Conservation (phyloP, 2,329 filamentous ascomycete species). For the Trichoderma sp. region DNA sequence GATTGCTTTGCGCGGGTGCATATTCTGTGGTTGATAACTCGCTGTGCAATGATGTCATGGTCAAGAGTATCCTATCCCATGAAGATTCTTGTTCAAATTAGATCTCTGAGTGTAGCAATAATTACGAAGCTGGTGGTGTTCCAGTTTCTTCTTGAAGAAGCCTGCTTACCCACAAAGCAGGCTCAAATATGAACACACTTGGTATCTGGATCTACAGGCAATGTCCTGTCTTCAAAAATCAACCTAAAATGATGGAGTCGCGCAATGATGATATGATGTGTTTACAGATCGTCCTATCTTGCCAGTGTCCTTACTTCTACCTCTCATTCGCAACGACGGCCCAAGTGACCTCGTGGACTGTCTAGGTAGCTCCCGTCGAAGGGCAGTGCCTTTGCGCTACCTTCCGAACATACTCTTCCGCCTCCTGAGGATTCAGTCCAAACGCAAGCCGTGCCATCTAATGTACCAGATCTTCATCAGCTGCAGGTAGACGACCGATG, state of each 20-base stretch:
- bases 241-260: not conserved
- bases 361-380: no score
- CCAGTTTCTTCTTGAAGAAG: not conserved
- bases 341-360: no score
- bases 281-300: no score
- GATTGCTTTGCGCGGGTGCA: not conserved
- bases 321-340: no score
- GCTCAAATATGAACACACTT: not conserved
- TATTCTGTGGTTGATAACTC: not conserved
- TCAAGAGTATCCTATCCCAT: not conserved
- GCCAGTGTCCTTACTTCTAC: no score
- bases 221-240: not conserved
- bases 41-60: not conserved
- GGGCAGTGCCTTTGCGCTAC: no score
- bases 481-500: no score
- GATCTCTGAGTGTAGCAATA: not conserved
- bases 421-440: no score
- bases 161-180: not conserved
- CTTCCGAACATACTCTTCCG: no score
- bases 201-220: not conserved
- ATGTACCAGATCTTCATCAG: no score
- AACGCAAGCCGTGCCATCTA: no score
- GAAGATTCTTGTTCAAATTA: not conserved
- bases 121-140: not conserved
- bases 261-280: no score